Evolutionary conservation across 768 basidiomycete genomes (phyloP).

Genomic region (Clathrus columnatus): DNA sequence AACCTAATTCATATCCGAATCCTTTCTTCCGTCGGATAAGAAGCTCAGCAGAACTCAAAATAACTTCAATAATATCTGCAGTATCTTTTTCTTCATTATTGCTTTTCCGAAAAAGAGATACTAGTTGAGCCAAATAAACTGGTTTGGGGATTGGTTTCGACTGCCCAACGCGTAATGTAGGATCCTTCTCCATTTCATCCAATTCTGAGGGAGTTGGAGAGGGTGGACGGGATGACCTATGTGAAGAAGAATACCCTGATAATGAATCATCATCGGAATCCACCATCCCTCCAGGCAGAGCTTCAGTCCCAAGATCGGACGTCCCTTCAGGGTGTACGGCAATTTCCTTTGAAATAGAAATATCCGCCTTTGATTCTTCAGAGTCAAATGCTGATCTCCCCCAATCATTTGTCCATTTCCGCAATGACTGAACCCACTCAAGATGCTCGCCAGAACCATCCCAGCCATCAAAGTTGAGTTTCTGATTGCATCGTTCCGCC

Average conservation of each 20-base stretch:
- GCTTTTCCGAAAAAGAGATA: slow-evolving; percentile 60
- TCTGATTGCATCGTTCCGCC: slow-evolving; percentile 52
- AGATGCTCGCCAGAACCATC: slow-evolving; percentile 62
- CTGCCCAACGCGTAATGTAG: slow-evolving; percentile 59
- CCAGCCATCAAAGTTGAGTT: slow-evolving; percentile 77
- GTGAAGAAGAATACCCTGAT: slow-evolving; percentile 64
- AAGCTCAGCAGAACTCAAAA: slow-evolving; percentile 67
- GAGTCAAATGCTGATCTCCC: not conserved
- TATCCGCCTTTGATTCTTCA: slow-evolving; percentile 6
- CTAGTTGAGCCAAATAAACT: slow-evolving; percentile 84
- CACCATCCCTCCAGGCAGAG: slow-evolving; percentile 3
- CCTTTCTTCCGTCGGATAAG: slow-evolving; percentile 75
- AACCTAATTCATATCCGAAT: slow-evolving; percentile 87
- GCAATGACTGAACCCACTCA: slow-evolving; percentile 54
- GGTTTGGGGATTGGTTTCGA: slow-evolving; percentile 68
- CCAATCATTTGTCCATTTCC: slow-evolving; percentile 24
- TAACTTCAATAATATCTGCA: slow-evolving; percentile 74
- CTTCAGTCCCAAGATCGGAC: not conserved
- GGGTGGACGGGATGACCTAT: slow-evolving; percentile 55
- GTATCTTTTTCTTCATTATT: slow-evolving; percentile 49
- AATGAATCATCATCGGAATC: slow-evolving; percentile 76
- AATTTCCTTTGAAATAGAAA: slow-evolving; percentile 34
- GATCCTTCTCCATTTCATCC: slow-evolving; percentile 78
- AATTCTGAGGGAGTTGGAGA: slow-evolving; percentile 80
- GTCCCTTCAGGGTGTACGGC: slow-evolving; percentile 34